Conservation (phyloP, 228 moss, liverwort and hornwort species). For the Sphagnum magellanicum region DNA sequence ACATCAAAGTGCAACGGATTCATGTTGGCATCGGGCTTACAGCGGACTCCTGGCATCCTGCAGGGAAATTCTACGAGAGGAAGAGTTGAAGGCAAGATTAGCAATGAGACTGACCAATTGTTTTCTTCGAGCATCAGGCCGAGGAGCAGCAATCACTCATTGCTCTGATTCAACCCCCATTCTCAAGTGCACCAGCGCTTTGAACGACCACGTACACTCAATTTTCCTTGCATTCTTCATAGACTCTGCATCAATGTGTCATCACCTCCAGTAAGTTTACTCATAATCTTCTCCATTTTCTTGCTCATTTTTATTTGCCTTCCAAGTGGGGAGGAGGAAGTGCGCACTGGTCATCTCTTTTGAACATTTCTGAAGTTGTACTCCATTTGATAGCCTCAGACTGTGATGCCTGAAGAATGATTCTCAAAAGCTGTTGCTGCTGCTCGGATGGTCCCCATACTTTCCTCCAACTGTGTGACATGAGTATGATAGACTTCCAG, state of each 20-base stretch:
- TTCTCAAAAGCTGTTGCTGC: too few relatives aligned
- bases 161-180: conserved; percentile 44
- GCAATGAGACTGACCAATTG: conserved; percentile 77
- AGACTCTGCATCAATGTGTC: conserved; percentile 80
- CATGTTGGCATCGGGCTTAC: conserved; percentile 81
- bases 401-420: too few relatives aligned
- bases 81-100: conserved; percentile 61
- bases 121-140: conserved; percentile 67
- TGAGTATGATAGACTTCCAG: too few relatives aligned
- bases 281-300: neutral
- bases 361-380: too few relatives aligned
- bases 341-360: too few relatives aligned
- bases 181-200: conserved; percentile 51
- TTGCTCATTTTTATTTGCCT: neutral
- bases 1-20: conserved; percentile 52
- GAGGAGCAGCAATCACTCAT: conserved; percentile 22
- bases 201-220: conserved; percentile 63
- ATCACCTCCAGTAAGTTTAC: conserved; percentile 64
- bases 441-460: too few relatives aligned
- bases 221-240: conserved; percentile 91
- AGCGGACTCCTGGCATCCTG: conserved; percentile 53
- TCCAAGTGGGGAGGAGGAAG: neutral
- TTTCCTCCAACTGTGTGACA: too few relatives aligned
- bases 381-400: too few relatives aligned
- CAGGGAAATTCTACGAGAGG: conserved; percentile 68